Evolutionary conservation across 2,329 filamentous ascomycete genomes (phyloP).

Genomic region (Verticillium nubilum): DNA sequence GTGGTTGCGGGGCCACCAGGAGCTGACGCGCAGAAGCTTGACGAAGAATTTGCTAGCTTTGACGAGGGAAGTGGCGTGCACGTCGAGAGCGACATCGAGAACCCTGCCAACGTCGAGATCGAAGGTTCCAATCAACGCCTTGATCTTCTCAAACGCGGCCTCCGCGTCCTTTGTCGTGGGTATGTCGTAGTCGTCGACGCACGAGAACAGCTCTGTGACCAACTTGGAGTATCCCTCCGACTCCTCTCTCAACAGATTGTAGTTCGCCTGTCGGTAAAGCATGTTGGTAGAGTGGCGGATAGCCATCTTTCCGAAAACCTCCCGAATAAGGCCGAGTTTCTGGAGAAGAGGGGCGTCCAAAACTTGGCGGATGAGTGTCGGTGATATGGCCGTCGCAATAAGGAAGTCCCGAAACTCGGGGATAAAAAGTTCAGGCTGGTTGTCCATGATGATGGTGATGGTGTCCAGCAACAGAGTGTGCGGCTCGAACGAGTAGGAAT

Average conservation of each 20-base stretch:
- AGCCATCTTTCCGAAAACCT: conserved; percentile 77
- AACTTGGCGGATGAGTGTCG: conserved; percentile 68
- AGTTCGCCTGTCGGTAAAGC: conserved; percentile 92
- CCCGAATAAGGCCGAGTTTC: conserved; percentile 72
- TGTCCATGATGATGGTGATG: conserved; percentile 71
- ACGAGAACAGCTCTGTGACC: conserved; percentile 91
- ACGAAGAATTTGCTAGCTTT: conserved; percentile 93
- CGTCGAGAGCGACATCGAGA: conserved; percentile 88
- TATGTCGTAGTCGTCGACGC: conserved; percentile 37
- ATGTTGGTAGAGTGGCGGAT: conserved; percentile 90
- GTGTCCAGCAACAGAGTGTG: conserved; percentile 76
- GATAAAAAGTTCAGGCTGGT: conserved; percentile 48
- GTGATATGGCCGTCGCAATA: conserved; percentile 65
- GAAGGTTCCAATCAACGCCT: conserved; percentile 92
- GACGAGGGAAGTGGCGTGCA: conserved; percentile 88
- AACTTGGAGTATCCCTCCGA: conserved; percentile 96
- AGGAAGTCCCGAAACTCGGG: conserved; percentile 61
- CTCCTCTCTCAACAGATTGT: conserved; percentile 92
- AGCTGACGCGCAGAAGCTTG: conserved; percentile 84
- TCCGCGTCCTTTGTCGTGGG: conserved; percentile 70
- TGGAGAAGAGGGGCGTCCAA: conserved; percentile 76
- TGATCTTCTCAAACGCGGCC: conserved; percentile 85
- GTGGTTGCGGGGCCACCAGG: conserved; percentile 81
- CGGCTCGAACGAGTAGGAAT: conserved; percentile 51
- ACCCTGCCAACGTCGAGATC: conserved; percentile 94